Conservation (phyloP, 2,329 filamentous ascomycete genomes). For the Stagonosporopsis vannaccii region DNA sequence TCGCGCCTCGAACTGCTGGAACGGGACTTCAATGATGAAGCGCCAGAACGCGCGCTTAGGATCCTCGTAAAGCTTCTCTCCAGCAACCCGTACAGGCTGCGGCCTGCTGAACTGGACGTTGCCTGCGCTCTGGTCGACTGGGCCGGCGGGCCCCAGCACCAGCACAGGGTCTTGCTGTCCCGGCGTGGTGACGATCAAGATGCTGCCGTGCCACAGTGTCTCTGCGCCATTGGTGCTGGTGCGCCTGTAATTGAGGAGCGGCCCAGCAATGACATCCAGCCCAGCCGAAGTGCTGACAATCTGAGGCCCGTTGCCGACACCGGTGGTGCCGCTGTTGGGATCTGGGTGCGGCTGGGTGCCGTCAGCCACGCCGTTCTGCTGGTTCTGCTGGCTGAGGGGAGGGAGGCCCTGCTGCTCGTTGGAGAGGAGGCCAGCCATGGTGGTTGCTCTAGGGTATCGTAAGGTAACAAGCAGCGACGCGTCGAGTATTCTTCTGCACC, state of each 20-base stretch:
- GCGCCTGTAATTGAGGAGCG: slow-evolving; percentile 78
- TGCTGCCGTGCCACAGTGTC: slow-evolving; percentile 80
- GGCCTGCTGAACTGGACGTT: slow-evolving; percentile 34
- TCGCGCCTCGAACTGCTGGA: slow-evolving; percentile 73
- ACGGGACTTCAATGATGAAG: slow-evolving; percentile 67
- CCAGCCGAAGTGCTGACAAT: slow-evolving; percentile 50
- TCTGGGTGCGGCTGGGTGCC: slow-evolving; percentile 20
- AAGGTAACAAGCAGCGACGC: slow-evolving; percentile 1
- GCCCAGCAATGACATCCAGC: slow-evolving; percentile 72
- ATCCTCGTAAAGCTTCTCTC: slow-evolving; percentile 67
- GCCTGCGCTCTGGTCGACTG: slow-evolving; percentile 32
- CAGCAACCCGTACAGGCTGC: slow-evolving; percentile 50
- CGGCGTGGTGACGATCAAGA: slow-evolving; percentile 80
- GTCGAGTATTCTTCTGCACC: slow-evolving; percentile 9
- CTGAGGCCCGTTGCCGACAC: slow-evolving; percentile 54
- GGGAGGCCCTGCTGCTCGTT: slow-evolving; percentile 14
- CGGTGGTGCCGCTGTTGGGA: slow-evolving; percentile 38
- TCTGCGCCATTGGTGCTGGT: slow-evolving; percentile 64
- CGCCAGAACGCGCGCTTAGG: slow-evolving; percentile 65
- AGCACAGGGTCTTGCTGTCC: slow-evolving; percentile 70
- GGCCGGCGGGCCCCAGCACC: slow-evolving; percentile 61
- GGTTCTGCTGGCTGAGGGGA: neutral
- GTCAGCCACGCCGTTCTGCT: slow-evolving; percentile 7
- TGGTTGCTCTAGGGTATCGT: neutral
- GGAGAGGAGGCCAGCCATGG: slow-evolving; percentile 12